A percentile compares a stretch with the other conserved stretches of the same genome.
These are phyloP conservation scores for Pythium oligandrum DNA, from an alignment of 352 stramenopile genomes.

Conservation along the genomic window DNA sequence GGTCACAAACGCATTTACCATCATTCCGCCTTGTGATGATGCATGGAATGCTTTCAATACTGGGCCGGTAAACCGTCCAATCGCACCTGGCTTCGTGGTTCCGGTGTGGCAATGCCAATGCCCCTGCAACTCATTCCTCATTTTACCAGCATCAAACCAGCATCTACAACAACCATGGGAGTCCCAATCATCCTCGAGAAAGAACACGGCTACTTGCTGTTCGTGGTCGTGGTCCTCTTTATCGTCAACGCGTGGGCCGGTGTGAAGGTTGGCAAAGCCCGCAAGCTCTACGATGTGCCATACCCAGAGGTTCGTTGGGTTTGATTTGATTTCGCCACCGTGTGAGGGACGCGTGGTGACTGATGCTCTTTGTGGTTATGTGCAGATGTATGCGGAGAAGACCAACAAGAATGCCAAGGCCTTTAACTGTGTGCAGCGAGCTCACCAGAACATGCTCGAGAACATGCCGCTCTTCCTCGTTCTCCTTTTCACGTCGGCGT, in stretches of 20 bases:
- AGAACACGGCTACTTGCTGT: slow-evolving; percentile 54
- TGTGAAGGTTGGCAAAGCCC: slow-evolving; percentile 48
- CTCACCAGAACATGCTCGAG: too few species aligned
- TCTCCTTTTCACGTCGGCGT: too few species aligned
- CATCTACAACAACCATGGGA: not conserved
- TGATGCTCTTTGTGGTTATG: not conserved
- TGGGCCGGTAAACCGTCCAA: too few species aligned
- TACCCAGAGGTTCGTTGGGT: slow-evolving; percentile 30
- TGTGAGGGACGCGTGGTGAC: too few species aligned
- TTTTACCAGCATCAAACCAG: not conserved
- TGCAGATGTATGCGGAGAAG: slow-evolving; percentile 67
- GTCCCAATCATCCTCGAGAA: slow-evolving; percentile 54
- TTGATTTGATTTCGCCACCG: not conserved
- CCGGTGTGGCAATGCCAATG: not conserved
- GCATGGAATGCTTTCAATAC: not conserved
- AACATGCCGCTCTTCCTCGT: too few species aligned
- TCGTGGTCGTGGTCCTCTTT: slow-evolving; percentile 48
- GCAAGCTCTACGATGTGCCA: slow-evolving; percentile 59
- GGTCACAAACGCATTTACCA: not conserved
- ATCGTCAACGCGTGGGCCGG: slow-evolving; percentile 58
- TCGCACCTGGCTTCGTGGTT: too few species aligned
- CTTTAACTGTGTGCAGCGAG: too few species aligned
- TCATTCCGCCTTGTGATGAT: not conserved
- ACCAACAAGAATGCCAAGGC: too few species aligned
- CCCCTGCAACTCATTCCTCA: too few species aligned